Evolutionary conservation across 2,329 filamentous ascomycete species (phyloP).

Genomic region (Monosporascus sp.): DNA sequence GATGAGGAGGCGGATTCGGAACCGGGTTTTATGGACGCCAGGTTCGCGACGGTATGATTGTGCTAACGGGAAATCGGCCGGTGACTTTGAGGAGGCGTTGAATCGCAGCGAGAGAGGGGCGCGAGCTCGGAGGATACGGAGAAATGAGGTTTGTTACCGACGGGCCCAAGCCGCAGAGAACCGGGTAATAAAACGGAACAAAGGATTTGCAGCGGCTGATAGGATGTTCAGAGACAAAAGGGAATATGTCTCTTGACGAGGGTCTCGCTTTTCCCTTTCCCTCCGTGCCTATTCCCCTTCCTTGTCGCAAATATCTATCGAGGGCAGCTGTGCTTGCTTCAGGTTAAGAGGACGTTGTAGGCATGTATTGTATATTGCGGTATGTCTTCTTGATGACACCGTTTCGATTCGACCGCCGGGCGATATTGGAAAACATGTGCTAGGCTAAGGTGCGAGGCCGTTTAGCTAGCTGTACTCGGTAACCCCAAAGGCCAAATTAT

Average conservation of each 20-base stretch:
- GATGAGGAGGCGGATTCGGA: slow-evolving; percentile 50
- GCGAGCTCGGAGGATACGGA: slow-evolving; percentile 5
- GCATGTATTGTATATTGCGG: too few species aligned
- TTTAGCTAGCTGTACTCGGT: too few species aligned
- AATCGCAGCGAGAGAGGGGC: slow-evolving; percentile 2
- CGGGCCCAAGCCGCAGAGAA: neutral
- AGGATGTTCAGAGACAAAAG: slow-evolving; percentile 12
- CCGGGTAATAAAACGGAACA: neutral
- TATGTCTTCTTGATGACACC: too few species aligned
- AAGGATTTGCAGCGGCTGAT: slow-evolving; percentile 10
- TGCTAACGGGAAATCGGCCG: neutral
- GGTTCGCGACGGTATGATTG: slow-evolving; percentile 30
- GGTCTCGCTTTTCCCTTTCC: neutral
- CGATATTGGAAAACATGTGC: too few species aligned
- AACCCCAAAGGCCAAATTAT: too few species aligned
- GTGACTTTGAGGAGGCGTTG: neutral
- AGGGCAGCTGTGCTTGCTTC: neutral
- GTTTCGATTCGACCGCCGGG: too few species aligned
- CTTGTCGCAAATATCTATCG: neutral
- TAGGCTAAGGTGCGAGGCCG: too few species aligned
- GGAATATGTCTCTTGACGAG: slow-evolving; percentile 11
- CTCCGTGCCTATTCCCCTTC: neutral
- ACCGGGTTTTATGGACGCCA: slow-evolving; percentile 45
- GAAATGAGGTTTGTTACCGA: too few species aligned
- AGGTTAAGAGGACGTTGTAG: neutral